Evolutionary conservation across 495 filamentous ascomycete species (phyloP).

Genomic region (Penicillium arizonense): DNA sequence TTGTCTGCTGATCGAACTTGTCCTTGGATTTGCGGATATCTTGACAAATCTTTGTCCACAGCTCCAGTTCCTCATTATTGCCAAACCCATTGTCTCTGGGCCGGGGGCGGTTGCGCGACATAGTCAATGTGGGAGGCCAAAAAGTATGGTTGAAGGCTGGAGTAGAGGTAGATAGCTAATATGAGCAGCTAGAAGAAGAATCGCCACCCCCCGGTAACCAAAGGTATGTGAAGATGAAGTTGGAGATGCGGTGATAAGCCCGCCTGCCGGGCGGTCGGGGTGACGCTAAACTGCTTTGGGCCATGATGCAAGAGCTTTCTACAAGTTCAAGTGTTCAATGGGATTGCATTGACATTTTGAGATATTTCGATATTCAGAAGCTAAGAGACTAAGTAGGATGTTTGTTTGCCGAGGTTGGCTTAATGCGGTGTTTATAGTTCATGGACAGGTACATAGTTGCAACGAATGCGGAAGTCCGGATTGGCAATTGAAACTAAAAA

Average conservation of each 20-base stretch:
- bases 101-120: slow-evolving; percentile 48
- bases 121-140: slow-evolving; percentile 4
- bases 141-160: neutral
- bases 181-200: no score
- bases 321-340: no score
- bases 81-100: slow-evolving; percentile 48
- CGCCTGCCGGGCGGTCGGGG: slow-evolving; percentile 5
- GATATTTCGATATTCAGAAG: no score
- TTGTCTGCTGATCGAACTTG: slow-evolving; percentile 55
- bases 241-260: slow-evolving; percentile 8
- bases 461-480: no score
- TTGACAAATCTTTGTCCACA: slow-evolving; percentile 62
- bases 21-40: slow-evolving; percentile 60
- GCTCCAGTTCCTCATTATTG: slow-evolving; percentile 60
- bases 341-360: no score
- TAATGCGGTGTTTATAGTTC: no score
- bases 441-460: no score
- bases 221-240: neutral
- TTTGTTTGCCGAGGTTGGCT: no score
- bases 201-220: no score
- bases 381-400: no score
- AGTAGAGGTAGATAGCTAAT: neutral
- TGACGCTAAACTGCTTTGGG: slow-evolving; percentile 8
- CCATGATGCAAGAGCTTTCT: no score
- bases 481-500: no score